Conservation (phyloP, 768 basidiomycete genomes). For the Trametes meyenii region DNA sequence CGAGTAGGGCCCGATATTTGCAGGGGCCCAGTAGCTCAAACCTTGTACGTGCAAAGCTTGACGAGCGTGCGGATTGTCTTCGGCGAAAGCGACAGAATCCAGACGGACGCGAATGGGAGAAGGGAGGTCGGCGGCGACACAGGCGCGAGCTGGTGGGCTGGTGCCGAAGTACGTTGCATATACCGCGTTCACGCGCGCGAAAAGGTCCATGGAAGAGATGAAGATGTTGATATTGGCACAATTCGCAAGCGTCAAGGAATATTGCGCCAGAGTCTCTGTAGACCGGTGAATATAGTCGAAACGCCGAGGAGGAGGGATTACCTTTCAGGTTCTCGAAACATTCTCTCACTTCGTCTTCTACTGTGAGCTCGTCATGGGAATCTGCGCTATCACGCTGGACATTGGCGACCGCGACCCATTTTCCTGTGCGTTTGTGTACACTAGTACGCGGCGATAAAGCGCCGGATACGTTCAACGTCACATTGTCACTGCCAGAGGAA, state of each 20-base stretch:
- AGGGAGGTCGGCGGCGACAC: slow-evolving; percentile 80
- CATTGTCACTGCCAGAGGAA: not conserved
- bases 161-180: slow-evolving; percentile 85
- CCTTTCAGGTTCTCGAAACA: slow-evolving; percentile 73
- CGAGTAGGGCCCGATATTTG: slow-evolving; percentile 98
- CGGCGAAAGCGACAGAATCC: slow-evolving; percentile 78
- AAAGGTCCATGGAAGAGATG: slow-evolving; percentile 81
- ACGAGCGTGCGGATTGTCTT: slow-evolving; percentile 46
- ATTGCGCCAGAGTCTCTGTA: slow-evolving; percentile 23
- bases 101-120: slow-evolving; percentile 58
- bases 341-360: slow-evolving; percentile 71
- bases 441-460: not conserved
- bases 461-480: too few relatives aligned
- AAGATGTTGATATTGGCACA: slow-evolving; percentile 81
- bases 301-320: slow-evolving; percentile 34
- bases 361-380: slow-evolving; percentile 35
- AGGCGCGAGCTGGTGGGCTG: slow-evolving; percentile 94
- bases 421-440: slow-evolving; percentile 38
- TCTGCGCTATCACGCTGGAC: slow-evolving; percentile 40
- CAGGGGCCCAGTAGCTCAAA: slow-evolving; percentile 98
- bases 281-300: not conserved
- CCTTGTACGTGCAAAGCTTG: slow-evolving; percentile 92
- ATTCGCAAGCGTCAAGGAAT: slow-evolving; percentile 56
- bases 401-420: slow-evolving; percentile 76
- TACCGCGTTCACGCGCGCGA: slow-evolving; percentile 72